These are phyloP conservation scores for Apiotrichum sp. DNA, from an alignment of 1,284 basidiomycete genomes.

Conservation along the genomic window DNA sequence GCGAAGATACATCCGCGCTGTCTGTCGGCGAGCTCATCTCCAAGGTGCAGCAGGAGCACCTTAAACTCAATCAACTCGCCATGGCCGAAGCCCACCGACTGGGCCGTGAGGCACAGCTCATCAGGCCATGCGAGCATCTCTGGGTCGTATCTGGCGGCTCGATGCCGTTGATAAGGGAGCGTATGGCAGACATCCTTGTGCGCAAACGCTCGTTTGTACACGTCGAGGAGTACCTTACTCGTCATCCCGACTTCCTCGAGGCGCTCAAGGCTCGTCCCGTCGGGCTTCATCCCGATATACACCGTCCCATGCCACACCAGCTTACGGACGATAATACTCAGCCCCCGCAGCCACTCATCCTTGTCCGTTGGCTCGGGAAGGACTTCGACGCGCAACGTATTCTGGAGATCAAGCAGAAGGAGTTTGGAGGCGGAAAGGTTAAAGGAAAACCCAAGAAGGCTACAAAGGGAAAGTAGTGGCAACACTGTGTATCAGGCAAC, in stretches of 20 bases:
- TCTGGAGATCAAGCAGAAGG: conserved; percentile 44
- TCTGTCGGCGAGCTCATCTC: conserved; percentile 46
- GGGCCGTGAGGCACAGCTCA: conserved; percentile 19
- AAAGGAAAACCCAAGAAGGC: conserved; percentile 38
- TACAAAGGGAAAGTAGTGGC: conserved; percentile 5
- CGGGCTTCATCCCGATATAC: conserved; percentile 42
- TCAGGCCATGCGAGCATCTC: conserved; percentile 43
- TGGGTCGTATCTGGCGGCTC: conserved; percentile 44
- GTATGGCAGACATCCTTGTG: conserved; percentile 43
- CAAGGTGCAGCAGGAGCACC: conserved; percentile 35
- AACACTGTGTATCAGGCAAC: no score
- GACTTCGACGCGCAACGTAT: conserved; percentile 41
- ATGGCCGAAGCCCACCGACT: conserved; percentile 10
- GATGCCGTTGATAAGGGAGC: conserved; percentile 41
- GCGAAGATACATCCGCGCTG: conserved; percentile 43
- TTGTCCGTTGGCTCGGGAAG: conserved; percentile 44
- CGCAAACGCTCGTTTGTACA: conserved; percentile 44
- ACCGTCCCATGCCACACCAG: conserved; percentile 20
- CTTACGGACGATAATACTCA: conserved; percentile 12
- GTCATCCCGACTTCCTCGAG: conserved; percentile 41
- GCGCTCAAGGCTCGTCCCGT: conserved; percentile 39
- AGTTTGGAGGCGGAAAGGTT: conserved; percentile 41
- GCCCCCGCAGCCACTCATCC: conserved; percentile 33
- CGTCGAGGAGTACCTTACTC: conserved; percentile 46
- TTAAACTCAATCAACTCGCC: conserved; percentile 32